Evolutionary conservation across 352 stramenopile genomes (phyloP).

Genomic region (Phytopythium helicoides): DNA sequence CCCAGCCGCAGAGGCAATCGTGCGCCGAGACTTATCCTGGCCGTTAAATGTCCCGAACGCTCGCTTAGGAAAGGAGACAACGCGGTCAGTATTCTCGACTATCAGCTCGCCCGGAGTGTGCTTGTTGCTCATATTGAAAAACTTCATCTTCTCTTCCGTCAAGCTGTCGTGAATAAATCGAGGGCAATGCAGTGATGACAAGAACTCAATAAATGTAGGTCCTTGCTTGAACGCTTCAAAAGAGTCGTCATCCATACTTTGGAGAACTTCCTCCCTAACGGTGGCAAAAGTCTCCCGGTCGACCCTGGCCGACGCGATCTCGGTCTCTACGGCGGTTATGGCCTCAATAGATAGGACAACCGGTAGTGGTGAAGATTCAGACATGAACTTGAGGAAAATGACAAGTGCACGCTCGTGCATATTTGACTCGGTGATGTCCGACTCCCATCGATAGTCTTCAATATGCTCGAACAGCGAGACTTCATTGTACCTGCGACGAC

Average conservation of each 20-base stretch:
- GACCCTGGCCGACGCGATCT: constrained; percentile 36
- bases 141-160: constrained; percentile 26
- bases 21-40: constrained; percentile 11
- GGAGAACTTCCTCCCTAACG: constrained; percentile 47
- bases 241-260: constrained; percentile 41
- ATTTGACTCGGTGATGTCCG: constrained; percentile 43
- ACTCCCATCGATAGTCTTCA: constrained; percentile 64
- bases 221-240: constrained; percentile 52
- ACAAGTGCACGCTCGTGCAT: constrained; percentile 51
- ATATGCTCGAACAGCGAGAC: constrained; percentile 62
- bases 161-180: constrained; percentile 37
- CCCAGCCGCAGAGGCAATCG: constrained; percentile 20
- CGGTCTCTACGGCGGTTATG: constrained; percentile 37
- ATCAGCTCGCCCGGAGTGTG: constrained; percentile 5
- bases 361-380: constrained; percentile 23
- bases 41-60: constrained; percentile 12
- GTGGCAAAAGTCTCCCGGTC: constrained; percentile 38
- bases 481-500: constrained; percentile 39
- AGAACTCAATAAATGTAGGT: constrained; percentile 42
- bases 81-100: constrained; percentile 13
- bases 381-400: constrained; percentile 61
- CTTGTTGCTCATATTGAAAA: constrained; percentile 39
- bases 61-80: constrained; percentile 14
- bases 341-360: constrained; percentile 28
- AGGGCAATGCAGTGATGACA: constrained; percentile 42